Evolutionary conservation across 169 alveolate genomes (phyloP).

Genomic region (Nephromyces sp.): DNA sequence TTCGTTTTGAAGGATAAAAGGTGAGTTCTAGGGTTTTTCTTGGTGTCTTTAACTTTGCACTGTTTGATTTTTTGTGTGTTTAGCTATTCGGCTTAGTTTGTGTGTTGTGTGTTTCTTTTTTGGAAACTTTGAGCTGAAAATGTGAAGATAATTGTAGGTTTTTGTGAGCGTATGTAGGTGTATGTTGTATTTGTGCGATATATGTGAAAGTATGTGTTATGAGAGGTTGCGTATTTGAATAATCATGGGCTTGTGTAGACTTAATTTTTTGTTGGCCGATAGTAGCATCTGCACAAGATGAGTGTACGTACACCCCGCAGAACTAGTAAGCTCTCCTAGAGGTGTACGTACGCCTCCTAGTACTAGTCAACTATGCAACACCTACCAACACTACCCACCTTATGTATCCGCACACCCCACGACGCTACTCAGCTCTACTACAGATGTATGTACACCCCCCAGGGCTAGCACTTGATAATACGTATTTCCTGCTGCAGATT

Average conservation of each 20-base stretch:
- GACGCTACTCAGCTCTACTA: background rate
- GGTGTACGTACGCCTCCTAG: no score
- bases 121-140: background rate
- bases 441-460: background rate
- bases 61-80: background rate
- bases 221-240: background rate
- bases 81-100: background rate
- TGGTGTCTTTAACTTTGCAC: background rate
- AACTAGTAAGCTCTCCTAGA: no score
- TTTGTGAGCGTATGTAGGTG: background rate
- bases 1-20: background rate
- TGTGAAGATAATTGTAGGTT: background rate
- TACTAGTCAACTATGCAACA: no score
- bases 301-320: no score
- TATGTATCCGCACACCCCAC: background rate
- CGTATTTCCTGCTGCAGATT: background rate
- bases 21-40: background rate
- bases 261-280: no score
- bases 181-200: background rate
- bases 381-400: background rate
- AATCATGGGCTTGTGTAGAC: no score
- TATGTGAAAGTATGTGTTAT: background rate
- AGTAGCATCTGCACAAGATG: no score
- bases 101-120: no score
- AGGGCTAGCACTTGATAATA: background rate